Percentiles rank a stretch among this genome's conserved stretches.
Evolutionary conservation across 129 eudicot genomes (phyloP).

Genomic region (Helianthus annuus): HanXRQr2.0-SUNRISE NC_035438.2:22767653-22768152

Average conservation of each 20-base stretch:
- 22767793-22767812: conserved; percentile 78
- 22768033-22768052: too few relatives aligned
- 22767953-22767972: conserved; percentile 7
- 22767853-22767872: conserved; percentile 53
- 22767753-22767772: conserved; percentile 83
- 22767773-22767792: conserved; percentile 84
- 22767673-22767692: conserved; percentile 29
- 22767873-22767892: conserved; percentile 58
- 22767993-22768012: too few relatives aligned
- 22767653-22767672: conserved; percentile 1
- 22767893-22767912: conserved; percentile 61
- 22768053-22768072: too few relatives aligned
- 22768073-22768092: too few relatives aligned
- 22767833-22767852: neutral
- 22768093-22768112: too few relatives aligned
- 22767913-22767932: conserved; percentile 99
- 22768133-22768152: too few relatives aligned
- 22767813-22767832: conserved; percentile 34
- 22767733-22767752: conserved; percentile 74
- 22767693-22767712: conserved; percentile 63
- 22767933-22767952: conserved; percentile 28
- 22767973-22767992: too few relatives aligned
- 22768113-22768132: too few relatives aligned
- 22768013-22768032: too few relatives aligned
- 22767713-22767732: conserved; percentile 64